These are phyloP conservation scores for Lachnellula suecica DNA, from an alignment of 2,329 filamentous ascomycete species.

Conservation along the genomic window DNA sequence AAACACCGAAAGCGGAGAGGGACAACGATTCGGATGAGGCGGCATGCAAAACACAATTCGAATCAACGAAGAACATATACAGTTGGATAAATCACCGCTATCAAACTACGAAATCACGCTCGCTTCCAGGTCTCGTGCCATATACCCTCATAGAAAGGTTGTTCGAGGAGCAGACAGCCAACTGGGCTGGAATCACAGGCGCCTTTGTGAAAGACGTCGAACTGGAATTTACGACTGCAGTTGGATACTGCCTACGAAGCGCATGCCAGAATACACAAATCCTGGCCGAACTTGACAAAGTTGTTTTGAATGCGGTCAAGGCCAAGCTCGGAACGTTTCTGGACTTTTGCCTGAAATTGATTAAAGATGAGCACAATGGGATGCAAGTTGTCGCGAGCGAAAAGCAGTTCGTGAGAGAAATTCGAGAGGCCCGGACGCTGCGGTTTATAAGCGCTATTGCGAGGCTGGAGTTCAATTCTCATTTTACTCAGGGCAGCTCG, in stretches of 20 bases:
- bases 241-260: neutral
- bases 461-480: neutral
- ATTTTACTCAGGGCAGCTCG: neutral
- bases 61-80: neutral
- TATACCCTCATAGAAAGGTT: neutral
- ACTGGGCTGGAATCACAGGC: neutral
- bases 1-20: neutral
- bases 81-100: slow-evolving; percentile 1
- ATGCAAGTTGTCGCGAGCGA: neutral
- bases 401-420: neutral
- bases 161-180: slow-evolving; percentile 1
- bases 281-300: neutral
- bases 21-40: neutral
- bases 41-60: neutral
- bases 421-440: neutral
- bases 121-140: neutral
- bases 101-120: neutral
- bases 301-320: neutral
- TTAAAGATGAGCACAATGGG: neutral
- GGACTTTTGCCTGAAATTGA: neutral
- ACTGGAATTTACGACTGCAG: neutral
- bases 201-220: neutral
- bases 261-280: neutral
- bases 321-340: neutral
- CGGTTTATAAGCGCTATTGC: neutral